Base-by-base conservation (phyloP, 1,284 basidiomycete species). In the Moesziomyces antarcticus region DNA sequence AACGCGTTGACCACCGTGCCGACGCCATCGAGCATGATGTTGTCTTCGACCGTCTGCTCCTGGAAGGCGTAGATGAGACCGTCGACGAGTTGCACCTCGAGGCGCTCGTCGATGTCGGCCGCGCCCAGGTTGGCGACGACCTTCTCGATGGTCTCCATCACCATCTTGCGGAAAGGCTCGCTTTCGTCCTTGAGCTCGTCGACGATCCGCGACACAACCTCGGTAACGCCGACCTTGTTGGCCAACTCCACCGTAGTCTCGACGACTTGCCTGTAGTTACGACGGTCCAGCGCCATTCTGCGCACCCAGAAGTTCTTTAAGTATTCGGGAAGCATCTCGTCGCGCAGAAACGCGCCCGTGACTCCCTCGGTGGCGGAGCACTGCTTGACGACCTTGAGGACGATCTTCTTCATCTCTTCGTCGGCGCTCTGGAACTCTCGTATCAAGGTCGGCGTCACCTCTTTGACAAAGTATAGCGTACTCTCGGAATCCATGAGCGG, bases 341-440 rank as follows among this genome's bases (percentile, higher is more conserved):
- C 91, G 78, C 94, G 94, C 24, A 84, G 50, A 56, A 81, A 84
- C 11, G 72, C 59, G 44, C 81, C 80, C 1, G 81, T 84, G 50
- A 84, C 82, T n/a, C 82, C 82, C 82, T 99, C 97, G 0, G 97
- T 99, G 8, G 93, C 93, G 41, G 97, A 93, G 83, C 97, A 99
- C 85, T 99, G 96, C 86, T 98, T 97, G 82, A 99, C 95, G 56
- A 99, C 97, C 85, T 99, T 98, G 53, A 99, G 87, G 4, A 99
- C 96, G 77, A 99, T 99, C 88, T 98, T 97, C 88, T 98, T 97
- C 97, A 99, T 99, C 87, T 99, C 97, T 85, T 99, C 97, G 84
- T 99, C 97, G 10, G 96, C 97, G 7, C 94, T 97, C 85, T 97
- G 95, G 87, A 99, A 99, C 86, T 99, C 97, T 84, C 97, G 93